Percentiles rank a stretch among this genome's conserved stretches.
Evolutionary conservation across 768 basidiomycete genomes (phyloP).

Genomic region (Lactifluus subvellereus): DNA sequence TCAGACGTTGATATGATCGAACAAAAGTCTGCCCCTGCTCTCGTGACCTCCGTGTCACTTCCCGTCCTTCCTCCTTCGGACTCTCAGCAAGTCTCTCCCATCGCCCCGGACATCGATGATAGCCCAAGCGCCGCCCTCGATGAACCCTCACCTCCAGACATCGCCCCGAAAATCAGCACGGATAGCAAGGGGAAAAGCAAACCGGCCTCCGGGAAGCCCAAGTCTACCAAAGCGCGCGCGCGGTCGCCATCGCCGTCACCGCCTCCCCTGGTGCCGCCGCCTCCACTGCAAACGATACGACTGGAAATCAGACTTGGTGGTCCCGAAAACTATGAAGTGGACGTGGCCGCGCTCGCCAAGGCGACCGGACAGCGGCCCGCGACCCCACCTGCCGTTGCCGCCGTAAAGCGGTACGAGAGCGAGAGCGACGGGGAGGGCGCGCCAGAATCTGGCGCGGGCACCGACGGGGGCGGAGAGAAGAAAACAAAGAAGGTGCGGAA

Average conservation of each 20-base stretch:
- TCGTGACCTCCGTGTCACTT: slow-evolving; percentile 10
- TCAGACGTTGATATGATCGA: slow-evolving; percentile 20
- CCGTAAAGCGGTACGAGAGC: slow-evolving; percentile 38
- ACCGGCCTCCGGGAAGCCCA: slow-evolving; percentile 38
- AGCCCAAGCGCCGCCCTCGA: slow-evolving; percentile 21
- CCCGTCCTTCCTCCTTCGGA: slow-evolving; percentile 11
- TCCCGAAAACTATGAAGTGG: slow-evolving; percentile 68
- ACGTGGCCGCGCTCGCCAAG: slow-evolving; percentile 52
- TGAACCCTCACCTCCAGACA: slow-evolving; percentile 24
- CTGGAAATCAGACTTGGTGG: slow-evolving; percentile 67
- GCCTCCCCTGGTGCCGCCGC: slow-evolving; percentile 39
- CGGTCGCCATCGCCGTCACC: slow-evolving; percentile 57
- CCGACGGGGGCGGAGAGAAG: slow-evolving; percentile 31
- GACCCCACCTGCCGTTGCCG: slow-evolving; percentile 41
- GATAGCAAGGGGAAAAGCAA: slow-evolving; percentile 24
- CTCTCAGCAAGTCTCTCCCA: slow-evolving; percentile 11
- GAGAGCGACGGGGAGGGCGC: slow-evolving; percentile 45
- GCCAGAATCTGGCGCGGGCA: slow-evolving; percentile 18
- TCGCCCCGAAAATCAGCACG: slow-evolving; percentile 22
- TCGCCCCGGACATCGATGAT: slow-evolving; percentile 11
- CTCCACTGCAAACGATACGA: slow-evolving; percentile 57
- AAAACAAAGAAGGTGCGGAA: slow-evolving; percentile 36
- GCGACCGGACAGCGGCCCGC: slow-evolving; percentile 58
- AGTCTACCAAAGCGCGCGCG: slow-evolving; percentile 41
- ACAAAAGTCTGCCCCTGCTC: slow-evolving; percentile 1